phyloP scores from a whole-genome alignment of 2,329 filamentous ascomycete species.

The Metarhizium humberi region DNA sequence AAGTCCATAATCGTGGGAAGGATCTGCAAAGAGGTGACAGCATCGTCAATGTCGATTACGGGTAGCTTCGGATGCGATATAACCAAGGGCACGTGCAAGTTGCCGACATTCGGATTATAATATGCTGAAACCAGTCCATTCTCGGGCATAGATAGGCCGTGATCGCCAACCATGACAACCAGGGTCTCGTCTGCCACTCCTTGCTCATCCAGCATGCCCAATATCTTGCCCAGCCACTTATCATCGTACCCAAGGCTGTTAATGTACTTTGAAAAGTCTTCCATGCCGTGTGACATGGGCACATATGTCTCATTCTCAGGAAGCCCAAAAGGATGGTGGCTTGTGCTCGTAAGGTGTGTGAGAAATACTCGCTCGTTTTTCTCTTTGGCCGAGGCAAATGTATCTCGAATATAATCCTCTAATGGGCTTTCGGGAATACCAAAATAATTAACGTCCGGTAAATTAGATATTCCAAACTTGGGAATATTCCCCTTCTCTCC shows the following conservation, averaged over 20 bases:
- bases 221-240: constrained; percentile 21
- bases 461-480: constrained; percentile 17
- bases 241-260: constrained; percentile 24
- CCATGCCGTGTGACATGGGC: constrained; percentile 15
- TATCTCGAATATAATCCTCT: constrained; percentile 23
- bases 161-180: constrained; percentile 22
- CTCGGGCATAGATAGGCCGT: constrained; percentile 23
- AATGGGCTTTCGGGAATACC: constrained; percentile 21
- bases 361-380: constrained; percentile 23
- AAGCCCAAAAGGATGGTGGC: constrained; percentile 22
- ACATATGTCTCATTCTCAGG: constrained; percentile 18
- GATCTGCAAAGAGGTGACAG: constrained; percentile 23
- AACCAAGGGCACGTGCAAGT: constrained; percentile 22
- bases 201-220: constrained; percentile 20
- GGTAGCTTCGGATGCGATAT: constrained; percentile 24
- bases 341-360: constrained; percentile 25
- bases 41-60: constrained; percentile 19
- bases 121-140: constrained; percentile 21
- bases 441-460: constrained; percentile 25
- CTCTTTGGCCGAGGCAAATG: constrained; percentile 19
- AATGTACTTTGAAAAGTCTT: constrained; percentile 23
- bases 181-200: constrained; percentile 24
- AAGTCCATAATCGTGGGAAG: constrained; percentile 26
- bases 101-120: constrained; percentile 23
- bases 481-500: constrained; percentile 11